A percentile compares a stretch with the other conserved stretches of the same genome.
These are phyloP conservation scores for Kregervanrija pseudodelftensis DNA, from an alignment of 805 yeast species.

Conservation along the genomic window DNA sequence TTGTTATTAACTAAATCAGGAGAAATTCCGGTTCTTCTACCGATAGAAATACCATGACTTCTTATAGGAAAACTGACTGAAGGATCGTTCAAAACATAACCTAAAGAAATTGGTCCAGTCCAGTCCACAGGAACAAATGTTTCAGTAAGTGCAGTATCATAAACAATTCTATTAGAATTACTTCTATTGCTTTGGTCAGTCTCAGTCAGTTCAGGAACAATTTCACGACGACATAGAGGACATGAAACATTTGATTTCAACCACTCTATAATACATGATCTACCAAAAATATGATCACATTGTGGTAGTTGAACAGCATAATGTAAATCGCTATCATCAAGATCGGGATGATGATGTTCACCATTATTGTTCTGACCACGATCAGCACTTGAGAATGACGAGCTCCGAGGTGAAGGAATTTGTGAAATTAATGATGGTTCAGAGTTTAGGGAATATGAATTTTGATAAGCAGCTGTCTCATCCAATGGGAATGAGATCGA, in stretches of 20 bases:
- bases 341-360: background rate
- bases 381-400: background rate
- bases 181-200: background rate
- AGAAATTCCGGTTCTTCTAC: constrained; percentile 18
- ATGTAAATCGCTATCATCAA: constrained; percentile 34
- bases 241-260: constrained; percentile 61
- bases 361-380: too few species aligned
- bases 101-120: constrained; percentile 18
- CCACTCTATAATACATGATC: constrained; percentile 76
- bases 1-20: too few species aligned
- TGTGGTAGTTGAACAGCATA: constrained; percentile 59
- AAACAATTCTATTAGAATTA: constrained; percentile 10
- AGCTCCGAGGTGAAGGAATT: background rate
- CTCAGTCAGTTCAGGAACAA: constrained; percentile 25
- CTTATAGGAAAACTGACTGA: constrained; percentile 22
- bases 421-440: background rate
- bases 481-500: constrained; percentile 22
- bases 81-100: constrained; percentile 19
- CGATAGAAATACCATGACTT: constrained; percentile 22
- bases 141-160: constrained; percentile 26
- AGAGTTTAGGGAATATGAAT: background rate
- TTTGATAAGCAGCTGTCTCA: constrained; percentile 16
- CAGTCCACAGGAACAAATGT: constrained; percentile 25
- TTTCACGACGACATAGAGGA: constrained; percentile 70
- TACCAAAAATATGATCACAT: constrained; percentile 80